A percentile compares a stretch with the other conserved stretches of the same genome.
Evolutionary conservation across 768 basidiomycete genomes (phyloP).

Genomic region (Auriscalpium microsporum): DNA sequence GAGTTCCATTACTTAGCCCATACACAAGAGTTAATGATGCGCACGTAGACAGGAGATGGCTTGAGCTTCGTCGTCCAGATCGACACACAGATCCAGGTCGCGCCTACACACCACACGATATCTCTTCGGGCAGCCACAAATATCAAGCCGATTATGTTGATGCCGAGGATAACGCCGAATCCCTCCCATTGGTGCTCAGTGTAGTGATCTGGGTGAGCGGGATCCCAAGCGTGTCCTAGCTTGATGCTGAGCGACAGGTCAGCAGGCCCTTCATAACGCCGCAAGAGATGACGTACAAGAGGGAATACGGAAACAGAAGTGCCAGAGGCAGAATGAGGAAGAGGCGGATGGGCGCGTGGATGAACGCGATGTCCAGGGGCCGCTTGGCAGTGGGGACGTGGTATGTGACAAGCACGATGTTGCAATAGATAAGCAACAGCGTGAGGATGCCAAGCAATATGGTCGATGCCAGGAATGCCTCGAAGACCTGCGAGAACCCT

Average conservation of each 20-base stretch:
- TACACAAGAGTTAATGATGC: conserved; percentile 20
- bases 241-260: conserved; percentile 43
- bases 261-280: not conserved
- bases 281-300: conserved; percentile 34
- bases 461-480: conserved; percentile 70
- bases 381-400: conserved; percentile 46
- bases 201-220: conserved; percentile 46
- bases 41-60: conserved; percentile 53
- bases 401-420: conserved; percentile 68
- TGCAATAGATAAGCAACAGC: conserved; percentile 68
- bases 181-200: conserved; percentile 62
- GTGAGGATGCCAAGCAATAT: conserved; percentile 65
- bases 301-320: conserved; percentile 53
- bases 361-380: conserved; percentile 72
- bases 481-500: conserved; percentile 41
- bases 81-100: conserved; percentile 64
- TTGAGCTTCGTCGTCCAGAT: conserved; percentile 57
- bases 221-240: conserved; percentile 53
- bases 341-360: conserved; percentile 81
- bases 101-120: conserved; percentile 67
- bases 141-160: conserved; percentile 43
- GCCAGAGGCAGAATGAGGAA: conserved; percentile 45
- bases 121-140: conserved; percentile 53
- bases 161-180: conserved; percentile 55
- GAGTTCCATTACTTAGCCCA: not conserved